Percentiles rank a stretch among this genome's conserved stretches.
phyloP scores from a whole-genome alignment of 495 filamentous ascomycete species.

The Acidomyces sp. region DNA sequence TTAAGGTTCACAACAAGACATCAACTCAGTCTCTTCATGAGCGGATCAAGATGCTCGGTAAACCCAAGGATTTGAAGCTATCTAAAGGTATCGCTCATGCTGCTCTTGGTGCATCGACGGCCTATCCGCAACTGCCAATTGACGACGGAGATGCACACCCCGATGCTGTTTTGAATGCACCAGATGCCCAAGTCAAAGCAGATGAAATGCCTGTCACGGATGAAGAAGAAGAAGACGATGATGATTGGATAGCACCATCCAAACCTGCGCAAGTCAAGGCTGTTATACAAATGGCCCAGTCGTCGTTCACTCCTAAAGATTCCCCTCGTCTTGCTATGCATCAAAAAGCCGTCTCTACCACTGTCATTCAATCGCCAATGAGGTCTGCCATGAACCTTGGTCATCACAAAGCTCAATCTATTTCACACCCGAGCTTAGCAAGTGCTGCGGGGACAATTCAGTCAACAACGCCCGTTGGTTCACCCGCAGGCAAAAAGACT shows the following conservation, averaged over 20 bases:
- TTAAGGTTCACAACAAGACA: slow-evolving; percentile 64
- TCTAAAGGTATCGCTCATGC: slow-evolving; percentile 57
- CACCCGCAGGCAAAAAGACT: slow-evolving; percentile 48
- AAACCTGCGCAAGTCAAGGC: slow-evolving; percentile 14
- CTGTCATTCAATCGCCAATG: slow-evolving; percentile 32
- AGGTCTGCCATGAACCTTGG: slow-evolving; percentile 30
- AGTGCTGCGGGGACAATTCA: slow-evolving; percentile 27
- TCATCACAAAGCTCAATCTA: slow-evolving; percentile 50
- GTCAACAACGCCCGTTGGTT: slow-evolving; percentile 56
- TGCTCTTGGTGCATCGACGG: slow-evolving; percentile 31
- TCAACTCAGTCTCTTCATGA: slow-evolving; percentile 86
- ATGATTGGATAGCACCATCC: slow-evolving; percentile 64
- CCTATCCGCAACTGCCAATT: slow-evolving; percentile 43
- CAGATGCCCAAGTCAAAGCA: background rate
- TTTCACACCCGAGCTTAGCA: slow-evolving; percentile 44
- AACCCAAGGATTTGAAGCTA: slow-evolving; percentile 54
- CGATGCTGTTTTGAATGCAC: slow-evolving; percentile 16
- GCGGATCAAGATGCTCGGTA: slow-evolving; percentile 83
- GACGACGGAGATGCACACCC: background rate
- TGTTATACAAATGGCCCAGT: background rate
- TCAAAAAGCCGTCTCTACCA: slow-evolving; percentile 29
- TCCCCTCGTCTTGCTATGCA: slow-evolving; percentile 14
- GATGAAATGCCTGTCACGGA: background rate
- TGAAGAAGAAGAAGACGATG: slow-evolving; percentile 41
- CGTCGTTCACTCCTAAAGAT: slow-evolving; percentile 7